These are phyloP conservation scores for Spiromastix sp. DNA, from an alignment of 2,329 filamentous ascomycete genomes.

Conservation along the genomic window DNA sequence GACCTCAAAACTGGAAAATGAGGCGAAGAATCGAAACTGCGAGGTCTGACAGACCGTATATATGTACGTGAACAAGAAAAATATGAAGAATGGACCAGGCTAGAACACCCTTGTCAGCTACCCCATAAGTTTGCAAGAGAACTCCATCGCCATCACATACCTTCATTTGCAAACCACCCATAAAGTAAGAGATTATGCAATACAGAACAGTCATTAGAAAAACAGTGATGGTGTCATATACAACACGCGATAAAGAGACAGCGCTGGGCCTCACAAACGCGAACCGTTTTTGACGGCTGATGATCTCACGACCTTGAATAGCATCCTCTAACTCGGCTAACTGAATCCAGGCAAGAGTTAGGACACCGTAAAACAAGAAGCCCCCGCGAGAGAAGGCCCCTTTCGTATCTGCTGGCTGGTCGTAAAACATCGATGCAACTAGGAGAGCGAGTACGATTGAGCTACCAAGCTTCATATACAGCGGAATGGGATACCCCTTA, in stretches of 20 bases:
- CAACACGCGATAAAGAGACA: slow-evolving; percentile 45
- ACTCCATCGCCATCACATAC: background rate
- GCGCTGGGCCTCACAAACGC: slow-evolving; percentile 55
- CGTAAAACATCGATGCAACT: slow-evolving; percentile 65
- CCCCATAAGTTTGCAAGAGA: slow-evolving; percentile 5
- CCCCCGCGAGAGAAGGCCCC: slow-evolving; percentile 52
- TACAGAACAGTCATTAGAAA: slow-evolving; percentile 48
- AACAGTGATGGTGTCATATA: slow-evolving; percentile 47
- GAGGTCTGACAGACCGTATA: slow-evolving; percentile 49
- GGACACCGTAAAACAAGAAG: slow-evolving; percentile 50
- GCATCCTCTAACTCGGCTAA: slow-evolving; percentile 65
- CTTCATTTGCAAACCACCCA: slow-evolving; percentile 41
- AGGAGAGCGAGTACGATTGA: slow-evolving; percentile 60
- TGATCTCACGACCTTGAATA: slow-evolving; percentile 58
- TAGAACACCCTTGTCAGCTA: too few species aligned
- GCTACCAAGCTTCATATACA: slow-evolving; percentile 65
- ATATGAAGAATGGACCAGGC: slow-evolving; percentile 52
- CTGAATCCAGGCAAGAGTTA: slow-evolving; percentile 56
- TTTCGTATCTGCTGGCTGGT: slow-evolving; percentile 42
- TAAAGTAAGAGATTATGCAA: slow-evolving; percentile 68
- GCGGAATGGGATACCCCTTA: slow-evolving; percentile 56
- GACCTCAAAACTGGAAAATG: slow-evolving; percentile 51
- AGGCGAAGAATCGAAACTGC: slow-evolving; percentile 52
- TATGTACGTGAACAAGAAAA: slow-evolving; percentile 49
- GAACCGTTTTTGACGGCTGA: slow-evolving; percentile 52